Evolutionary conservation across 495 filamentous ascomycete species (phyloP).

Genomic region (Penicillium arizonense): DNA sequence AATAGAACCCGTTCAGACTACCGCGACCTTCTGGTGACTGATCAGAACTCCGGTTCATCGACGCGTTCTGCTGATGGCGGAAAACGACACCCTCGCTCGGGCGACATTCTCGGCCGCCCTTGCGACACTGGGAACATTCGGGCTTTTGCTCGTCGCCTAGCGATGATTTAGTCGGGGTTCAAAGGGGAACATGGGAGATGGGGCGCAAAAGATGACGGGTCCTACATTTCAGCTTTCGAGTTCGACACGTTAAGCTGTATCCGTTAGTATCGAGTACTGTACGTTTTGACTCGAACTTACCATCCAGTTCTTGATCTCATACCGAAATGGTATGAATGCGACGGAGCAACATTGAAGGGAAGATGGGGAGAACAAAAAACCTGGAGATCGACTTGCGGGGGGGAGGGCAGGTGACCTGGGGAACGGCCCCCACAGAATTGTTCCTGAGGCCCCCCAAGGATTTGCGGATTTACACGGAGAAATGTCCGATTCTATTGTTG

Average conservation of each 20-base stretch:
- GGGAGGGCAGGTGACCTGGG: constrained; percentile 25
- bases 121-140: constrained; percentile 57
- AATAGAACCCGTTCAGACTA: constrained; percentile 62
- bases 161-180: constrained; percentile 10
- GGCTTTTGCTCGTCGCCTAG: constrained; percentile 56
- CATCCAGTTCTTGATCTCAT: constrained; percentile 55
- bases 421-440: constrained; percentile 16
- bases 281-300: constrained; percentile 21
- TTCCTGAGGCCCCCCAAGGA: neutral
- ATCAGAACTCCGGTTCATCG: constrained; percentile 55
- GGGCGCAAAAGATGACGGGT: neutral
- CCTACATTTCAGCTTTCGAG: constrained; percentile 62
- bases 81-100: constrained; percentile 64
- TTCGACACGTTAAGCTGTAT: constrained; percentile 58
- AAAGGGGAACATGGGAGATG: neutral
- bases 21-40: constrained; percentile 39
- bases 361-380: constrained; percentile 14
- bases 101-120: constrained; percentile 59
- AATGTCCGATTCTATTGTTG: no score
- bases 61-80: constrained; percentile 71
- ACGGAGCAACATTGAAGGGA: constrained; percentile 30
- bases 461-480: neutral
- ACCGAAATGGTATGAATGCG: constrained; percentile 33
- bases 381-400: constrained; percentile 29
- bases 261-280: neutral